Evolutionary conservation across 2,329 filamentous ascomycete genomes (phyloP).

Genomic region (Claviceps maximensis): DNA sequence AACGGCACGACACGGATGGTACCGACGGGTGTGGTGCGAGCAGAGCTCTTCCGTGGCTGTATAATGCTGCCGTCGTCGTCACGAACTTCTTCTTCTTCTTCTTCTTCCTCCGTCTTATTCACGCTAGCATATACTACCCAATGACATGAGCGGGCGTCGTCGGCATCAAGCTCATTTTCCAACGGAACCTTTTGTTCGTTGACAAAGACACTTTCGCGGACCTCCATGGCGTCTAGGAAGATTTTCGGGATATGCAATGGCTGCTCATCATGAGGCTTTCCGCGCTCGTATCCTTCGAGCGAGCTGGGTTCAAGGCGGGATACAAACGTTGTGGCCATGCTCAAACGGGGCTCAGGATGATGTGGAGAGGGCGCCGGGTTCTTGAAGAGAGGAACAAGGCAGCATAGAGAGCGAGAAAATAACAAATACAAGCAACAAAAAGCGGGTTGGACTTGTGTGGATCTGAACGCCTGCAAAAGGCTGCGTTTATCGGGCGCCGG

Average conservation of each 20-base stretch:
- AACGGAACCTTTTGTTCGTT: constrained; percentile 43
- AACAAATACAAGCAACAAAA: not conserved
- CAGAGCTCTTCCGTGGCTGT: constrained; percentile 30
- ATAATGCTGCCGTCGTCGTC: constrained; percentile 29
- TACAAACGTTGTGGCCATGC: constrained; percentile 38
- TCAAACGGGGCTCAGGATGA: constrained; percentile 1
- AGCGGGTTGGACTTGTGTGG: not conserved
- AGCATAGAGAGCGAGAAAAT: not conserved
- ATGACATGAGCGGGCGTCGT: constrained; percentile 70
- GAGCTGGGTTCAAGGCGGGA: constrained; percentile 33
- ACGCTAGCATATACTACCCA: constrained; percentile 73
- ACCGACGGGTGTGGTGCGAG: constrained; percentile 43
- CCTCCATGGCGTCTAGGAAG: constrained; percentile 52
- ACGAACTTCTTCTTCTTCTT: constrained; percentile 29
- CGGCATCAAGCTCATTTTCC: constrained; percentile 64
- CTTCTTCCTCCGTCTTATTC: constrained; percentile 29
- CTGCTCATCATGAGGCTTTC: constrained; percentile 29
- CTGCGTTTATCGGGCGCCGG: too few relatives aligned
- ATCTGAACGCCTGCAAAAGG: not conserved
- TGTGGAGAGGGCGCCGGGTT: not conserved
- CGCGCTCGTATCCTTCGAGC: constrained; percentile 33
- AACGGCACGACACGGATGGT: constrained; percentile 73
- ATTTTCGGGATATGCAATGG: constrained; percentile 31
- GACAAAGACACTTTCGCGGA: constrained; percentile 49
- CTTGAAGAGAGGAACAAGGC: not conserved